Evolutionary conservation across 1,139 yeast genomes (phyloP).

Genomic region (Barnettozyma hawaiiensis): DNA sequence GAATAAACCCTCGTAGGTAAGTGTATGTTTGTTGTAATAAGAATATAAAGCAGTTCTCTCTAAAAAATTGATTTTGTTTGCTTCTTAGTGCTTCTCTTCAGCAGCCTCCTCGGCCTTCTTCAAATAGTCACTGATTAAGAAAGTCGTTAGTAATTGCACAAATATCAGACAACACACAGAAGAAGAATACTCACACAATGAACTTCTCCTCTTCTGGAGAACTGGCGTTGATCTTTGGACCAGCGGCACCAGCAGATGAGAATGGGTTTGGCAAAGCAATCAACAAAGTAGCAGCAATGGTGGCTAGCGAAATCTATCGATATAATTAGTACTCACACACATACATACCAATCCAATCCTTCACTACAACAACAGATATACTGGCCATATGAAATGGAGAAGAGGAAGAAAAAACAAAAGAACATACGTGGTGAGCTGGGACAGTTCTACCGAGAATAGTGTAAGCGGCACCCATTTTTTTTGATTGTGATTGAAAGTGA

Average conservation of each 20-base stretch:
- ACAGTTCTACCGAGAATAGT: slow-evolving; percentile 69
- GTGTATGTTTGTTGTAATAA: slow-evolving; percentile 7
- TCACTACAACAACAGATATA: too few species aligned
- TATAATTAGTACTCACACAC: slow-evolving; percentile 8
- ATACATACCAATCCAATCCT: too few species aligned
- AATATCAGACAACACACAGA: background rate
- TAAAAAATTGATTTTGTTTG: too few species aligned
- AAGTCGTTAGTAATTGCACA: too few species aligned
- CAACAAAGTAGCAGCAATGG: slow-evolving; percentile 57
- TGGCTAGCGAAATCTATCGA: slow-evolving; percentile 53
- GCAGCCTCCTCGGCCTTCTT: slow-evolving; percentile 36
- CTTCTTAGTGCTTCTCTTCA: slow-evolving; percentile 19
- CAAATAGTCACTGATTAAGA: slow-evolving; percentile 32
- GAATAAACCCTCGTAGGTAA: slow-evolving; percentile 1
- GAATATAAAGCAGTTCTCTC: slow-evolving; percentile 5
- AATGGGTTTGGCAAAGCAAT: slow-evolving; percentile 69
- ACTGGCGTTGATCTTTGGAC: slow-evolving; percentile 68
- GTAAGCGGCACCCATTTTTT: slow-evolving; percentile 80
- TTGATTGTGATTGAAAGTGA: slow-evolving; percentile 1
- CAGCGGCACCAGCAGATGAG: slow-evolving; percentile 50
- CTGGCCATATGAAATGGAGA: background rate
- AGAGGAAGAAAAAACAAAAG: too few species aligned
- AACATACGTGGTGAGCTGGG: slow-evolving; percentile 59
- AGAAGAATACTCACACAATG: slow-evolving; percentile 28
- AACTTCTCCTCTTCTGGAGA: slow-evolving; percentile 88